Conservation (phyloP, 2,329 filamentous ascomycete genomes). For the Scedosporium boydii region DNA sequence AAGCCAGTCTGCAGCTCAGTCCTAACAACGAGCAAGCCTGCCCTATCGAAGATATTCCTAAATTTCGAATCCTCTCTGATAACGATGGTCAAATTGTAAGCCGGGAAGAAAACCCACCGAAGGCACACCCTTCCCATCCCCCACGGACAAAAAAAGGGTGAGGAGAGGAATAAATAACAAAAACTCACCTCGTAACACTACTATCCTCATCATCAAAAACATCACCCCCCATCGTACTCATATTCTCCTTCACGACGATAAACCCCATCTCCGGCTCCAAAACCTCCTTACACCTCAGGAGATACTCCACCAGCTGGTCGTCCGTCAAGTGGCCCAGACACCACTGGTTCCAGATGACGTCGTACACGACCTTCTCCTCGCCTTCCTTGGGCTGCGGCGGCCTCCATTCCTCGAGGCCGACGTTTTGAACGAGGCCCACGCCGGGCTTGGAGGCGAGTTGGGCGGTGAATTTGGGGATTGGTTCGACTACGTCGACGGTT, state of each 20-base stretch:
- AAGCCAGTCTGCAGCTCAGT: constrained; percentile 68
- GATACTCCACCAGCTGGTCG: constrained; percentile 56
- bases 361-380: constrained; percentile 45
- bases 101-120: not conserved
- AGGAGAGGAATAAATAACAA: constrained; percentile 9
- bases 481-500: constrained; percentile 75
- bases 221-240: constrained; percentile 49
- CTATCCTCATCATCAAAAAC: constrained; percentile 68
- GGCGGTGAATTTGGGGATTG: constrained; percentile 70
- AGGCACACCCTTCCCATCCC: too few species aligned
- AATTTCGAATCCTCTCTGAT: constrained; percentile 61
- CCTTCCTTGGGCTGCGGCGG: constrained; percentile 15
- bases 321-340: constrained; percentile 78
- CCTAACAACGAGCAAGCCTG: constrained; percentile 57
- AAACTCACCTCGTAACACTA: constrained; percentile 56
- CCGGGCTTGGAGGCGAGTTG: constrained; percentile 48
- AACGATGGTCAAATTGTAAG: not conserved
- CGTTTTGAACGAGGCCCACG: constrained; percentile 54
- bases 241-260: constrained; percentile 55
- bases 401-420: constrained; percentile 65
- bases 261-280: constrained; percentile 20
- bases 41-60: constrained; percentile 55
- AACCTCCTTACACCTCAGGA: constrained; percentile 47
- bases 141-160: constrained; percentile 1
- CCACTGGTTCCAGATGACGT: constrained; percentile 87